These are phyloP conservation scores for Rhazya stricta DNA, from an alignment of 257 asterid genomes.

Conservation along the genomic window DNA sequence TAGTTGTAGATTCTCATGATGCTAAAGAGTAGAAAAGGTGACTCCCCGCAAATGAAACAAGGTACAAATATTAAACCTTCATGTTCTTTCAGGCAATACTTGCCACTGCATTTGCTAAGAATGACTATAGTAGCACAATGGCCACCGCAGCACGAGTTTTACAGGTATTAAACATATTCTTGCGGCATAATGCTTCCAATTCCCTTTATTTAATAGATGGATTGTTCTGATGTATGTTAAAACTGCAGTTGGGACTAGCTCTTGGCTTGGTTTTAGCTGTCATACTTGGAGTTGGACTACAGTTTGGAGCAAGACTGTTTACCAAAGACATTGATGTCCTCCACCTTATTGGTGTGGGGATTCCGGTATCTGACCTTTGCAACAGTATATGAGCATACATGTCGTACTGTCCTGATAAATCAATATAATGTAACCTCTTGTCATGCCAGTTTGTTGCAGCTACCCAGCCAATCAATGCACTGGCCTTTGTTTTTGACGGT, in stretches of 20 bases:
- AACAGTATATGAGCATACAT: neutral
- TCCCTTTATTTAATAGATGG: neutral
- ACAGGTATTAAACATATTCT: constrained; percentile 34
- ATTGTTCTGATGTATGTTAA: neutral
- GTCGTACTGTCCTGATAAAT: neutral
- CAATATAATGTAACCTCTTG: neutral
- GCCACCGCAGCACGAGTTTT: constrained; percentile 57
- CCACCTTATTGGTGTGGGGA: constrained; percentile 47
- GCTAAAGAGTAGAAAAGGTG: neutral
- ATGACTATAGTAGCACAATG: constrained; percentile 44
- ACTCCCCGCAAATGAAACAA: neutral
- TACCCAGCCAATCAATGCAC: constrained; percentile 64
- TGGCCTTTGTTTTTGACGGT: constrained; percentile 78
- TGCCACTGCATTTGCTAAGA: constrained; percentile 63
- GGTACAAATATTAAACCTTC: neutral
- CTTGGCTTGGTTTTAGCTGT: constrained; percentile 54
- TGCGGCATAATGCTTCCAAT: neutral
- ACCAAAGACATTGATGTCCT: constrained; percentile 52
- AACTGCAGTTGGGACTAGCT: constrained; percentile 56
- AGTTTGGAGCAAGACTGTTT: constrained; percentile 57
- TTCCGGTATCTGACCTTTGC: constrained; percentile 44
- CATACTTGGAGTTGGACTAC: constrained; percentile 53
- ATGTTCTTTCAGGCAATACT: constrained; percentile 49
- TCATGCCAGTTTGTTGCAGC: constrained; percentile 61
- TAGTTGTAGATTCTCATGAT: neutral